These are phyloP conservation scores for Aquilaria yunnanensis DNA, from an alignment of 345 rosid species.

Conservation along the genomic window DNA sequence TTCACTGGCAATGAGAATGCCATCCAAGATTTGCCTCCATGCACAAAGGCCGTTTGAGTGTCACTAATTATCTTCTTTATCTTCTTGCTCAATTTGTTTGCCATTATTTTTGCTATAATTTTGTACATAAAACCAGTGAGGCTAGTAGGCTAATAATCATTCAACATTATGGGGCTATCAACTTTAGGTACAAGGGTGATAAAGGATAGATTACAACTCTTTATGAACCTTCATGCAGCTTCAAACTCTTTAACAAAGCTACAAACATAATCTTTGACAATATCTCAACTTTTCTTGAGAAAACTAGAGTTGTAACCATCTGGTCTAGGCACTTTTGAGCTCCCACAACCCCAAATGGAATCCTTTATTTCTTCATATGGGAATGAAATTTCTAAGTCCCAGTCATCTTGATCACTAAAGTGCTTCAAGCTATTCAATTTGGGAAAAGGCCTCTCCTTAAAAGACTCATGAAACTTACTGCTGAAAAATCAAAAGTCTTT, in stretches of 20 bases:
- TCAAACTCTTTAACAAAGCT: not conserved
- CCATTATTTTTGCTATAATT: no score
- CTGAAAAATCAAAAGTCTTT: no score
- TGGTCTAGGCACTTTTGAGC: not conserved
- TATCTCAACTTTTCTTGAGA: not conserved
- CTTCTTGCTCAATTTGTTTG: not conserved
- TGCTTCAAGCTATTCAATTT: not conserved
- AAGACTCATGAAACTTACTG: not conserved
- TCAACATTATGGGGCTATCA: not conserved
- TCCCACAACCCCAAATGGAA: not conserved
- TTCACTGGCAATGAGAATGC: not conserved
- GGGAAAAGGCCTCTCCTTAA: not conserved
- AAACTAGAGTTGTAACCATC: not conserved
- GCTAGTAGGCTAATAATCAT: not conserved
- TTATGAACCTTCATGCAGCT: not conserved
- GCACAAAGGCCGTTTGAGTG: not conserved
- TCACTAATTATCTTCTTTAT: not conserved
- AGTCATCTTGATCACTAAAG: not conserved
- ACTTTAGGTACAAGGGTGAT: not conserved
- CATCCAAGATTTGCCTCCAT: not conserved
- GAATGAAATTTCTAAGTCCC: not conserved
- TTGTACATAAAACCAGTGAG: not conserved
- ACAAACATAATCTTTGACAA: not conserved
- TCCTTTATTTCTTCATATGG: not conserved
- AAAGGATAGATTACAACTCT: not conserved